Percentiles rank a stretch among this genome's conserved stretches.
phyloP scores from a whole-genome alignment of 2,329 filamentous ascomycete species.

The Ilyonectria mors-panacis region DNA sequence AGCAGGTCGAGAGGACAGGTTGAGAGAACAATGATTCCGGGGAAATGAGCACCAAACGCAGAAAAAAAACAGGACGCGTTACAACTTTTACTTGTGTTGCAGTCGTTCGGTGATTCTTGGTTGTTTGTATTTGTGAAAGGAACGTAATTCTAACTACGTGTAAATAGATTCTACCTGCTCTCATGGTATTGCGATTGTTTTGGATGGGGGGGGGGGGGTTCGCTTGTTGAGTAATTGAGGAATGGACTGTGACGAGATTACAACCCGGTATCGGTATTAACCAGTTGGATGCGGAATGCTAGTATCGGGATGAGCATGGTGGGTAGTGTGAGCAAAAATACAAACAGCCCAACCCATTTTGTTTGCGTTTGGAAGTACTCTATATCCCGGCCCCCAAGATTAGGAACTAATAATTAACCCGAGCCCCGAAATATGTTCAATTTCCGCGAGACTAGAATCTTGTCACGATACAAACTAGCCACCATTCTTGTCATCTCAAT shows the following conservation, averaged over 20 bases:
- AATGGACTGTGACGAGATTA: neutral
- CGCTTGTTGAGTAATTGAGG: neutral
- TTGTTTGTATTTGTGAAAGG: neutral
- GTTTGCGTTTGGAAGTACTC: neutral
- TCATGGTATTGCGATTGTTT: neutral
- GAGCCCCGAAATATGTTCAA: neutral
- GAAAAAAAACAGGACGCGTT: neutral
- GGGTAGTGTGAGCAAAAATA: neutral
- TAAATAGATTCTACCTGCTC: no score
- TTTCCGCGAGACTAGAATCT: no score
- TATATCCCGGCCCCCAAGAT: neutral
- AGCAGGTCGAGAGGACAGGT: neutral
- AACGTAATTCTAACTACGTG: neutral
- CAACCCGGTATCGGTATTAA: no score
- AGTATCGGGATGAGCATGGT: neutral
- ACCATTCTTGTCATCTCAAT: neutral
- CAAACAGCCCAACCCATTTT: neutral
- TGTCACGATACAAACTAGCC: slow-evolving; percentile 1
- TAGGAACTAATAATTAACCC: neutral
- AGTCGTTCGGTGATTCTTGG: neutral
- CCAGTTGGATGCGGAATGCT: neutral
- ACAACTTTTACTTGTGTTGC: neutral
- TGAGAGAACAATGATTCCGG: neutral
- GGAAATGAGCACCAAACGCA: neutral
- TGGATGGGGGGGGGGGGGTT: no score